Conservation (phyloP, 192 early-diverging fungal genomes). For the Coemansia sp. region DNA sequence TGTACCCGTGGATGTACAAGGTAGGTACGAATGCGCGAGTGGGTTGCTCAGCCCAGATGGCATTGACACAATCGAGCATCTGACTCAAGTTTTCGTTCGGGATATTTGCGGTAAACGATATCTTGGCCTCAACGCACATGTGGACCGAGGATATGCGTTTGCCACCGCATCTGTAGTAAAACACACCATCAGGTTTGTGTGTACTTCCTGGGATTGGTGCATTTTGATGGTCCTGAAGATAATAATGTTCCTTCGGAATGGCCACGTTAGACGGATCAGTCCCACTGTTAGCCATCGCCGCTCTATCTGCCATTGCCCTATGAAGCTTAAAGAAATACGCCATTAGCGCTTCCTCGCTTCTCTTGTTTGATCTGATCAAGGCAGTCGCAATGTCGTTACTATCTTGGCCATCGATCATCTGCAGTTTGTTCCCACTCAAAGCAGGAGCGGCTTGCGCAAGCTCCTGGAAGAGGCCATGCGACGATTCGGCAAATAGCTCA, state of each 20-base stretch:
- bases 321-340: background rate
- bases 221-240: background rate
- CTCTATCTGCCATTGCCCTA: background rate
- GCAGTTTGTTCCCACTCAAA: background rate
- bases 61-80: background rate
- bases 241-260: background rate
- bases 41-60: background rate
- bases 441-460: no score
- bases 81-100: background rate
- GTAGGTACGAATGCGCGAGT: background rate
- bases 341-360: background rate
- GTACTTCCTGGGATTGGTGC: background rate
- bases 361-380: no score
- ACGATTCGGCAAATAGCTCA: background rate
- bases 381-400: background rate
- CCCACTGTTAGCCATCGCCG: background rate
- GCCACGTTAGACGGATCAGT: no score
- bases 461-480: background rate
- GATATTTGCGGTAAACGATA: background rate
- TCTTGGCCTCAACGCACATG: no score
- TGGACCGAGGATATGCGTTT: background rate
- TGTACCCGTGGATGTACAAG: background rate
- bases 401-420: background rate
- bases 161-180: background rate
- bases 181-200: no score